Conservation (phyloP, 2,329 filamentous ascomycete species). For the Ophiostoma montium region DNA sequence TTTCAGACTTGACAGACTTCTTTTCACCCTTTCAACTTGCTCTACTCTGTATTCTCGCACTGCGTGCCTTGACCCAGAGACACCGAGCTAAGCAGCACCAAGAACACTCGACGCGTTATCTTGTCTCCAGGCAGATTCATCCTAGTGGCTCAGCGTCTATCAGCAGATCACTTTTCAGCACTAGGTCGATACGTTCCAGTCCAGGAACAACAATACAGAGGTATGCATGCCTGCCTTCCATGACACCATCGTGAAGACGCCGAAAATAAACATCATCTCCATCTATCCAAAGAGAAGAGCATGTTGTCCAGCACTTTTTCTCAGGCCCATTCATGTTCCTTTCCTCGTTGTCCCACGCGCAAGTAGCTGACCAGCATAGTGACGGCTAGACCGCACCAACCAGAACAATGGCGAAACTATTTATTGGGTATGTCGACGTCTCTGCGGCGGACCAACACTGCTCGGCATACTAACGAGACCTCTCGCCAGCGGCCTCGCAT, state of each 20-base stretch:
- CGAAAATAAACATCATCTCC: neutral
- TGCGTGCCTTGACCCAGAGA: neutral
- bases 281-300: neutral
- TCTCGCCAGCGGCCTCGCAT: slow-evolving; percentile 71
- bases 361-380: neutral
- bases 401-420: slow-evolving; percentile 24
- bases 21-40: neutral
- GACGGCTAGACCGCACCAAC: neutral
- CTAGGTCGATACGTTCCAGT: neutral
- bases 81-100: neutral
- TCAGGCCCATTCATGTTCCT: neutral
- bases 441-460: neutral
- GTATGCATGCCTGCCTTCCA: too few relatives aligned
- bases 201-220: too few relatives aligned
- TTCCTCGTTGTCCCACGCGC: neutral
- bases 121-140: neutral
- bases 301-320: neutral
- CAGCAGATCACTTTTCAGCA: neutral
- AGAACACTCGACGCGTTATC: neutral
- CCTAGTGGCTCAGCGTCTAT: neutral
- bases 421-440: slow-evolving; percentile 56
- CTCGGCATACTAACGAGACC: neutral
- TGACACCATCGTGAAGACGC: too few relatives aligned
- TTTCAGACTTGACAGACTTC: neutral
- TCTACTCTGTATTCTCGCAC: neutral